Evolutionary conservation across 2,329 filamentous ascomycete genomes (phyloP), one percentile per base, ranked within the genome.

Genomic region (Penicillium sp.): DNA sequence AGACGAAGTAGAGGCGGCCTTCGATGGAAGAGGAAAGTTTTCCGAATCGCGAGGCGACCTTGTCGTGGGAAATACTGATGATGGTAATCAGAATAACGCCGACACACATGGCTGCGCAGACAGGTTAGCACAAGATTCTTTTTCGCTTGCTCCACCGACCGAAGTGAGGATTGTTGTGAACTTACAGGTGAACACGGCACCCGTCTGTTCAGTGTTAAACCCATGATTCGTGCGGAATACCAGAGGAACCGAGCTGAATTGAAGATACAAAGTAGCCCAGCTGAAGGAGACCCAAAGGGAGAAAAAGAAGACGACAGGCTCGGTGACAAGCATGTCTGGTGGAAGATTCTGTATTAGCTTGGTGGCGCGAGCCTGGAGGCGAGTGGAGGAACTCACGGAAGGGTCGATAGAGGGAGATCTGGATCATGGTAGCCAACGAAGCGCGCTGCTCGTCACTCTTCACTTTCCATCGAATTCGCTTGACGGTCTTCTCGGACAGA

Each of bases 211-310:
- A 31, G 87, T 75, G 55, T 80, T 82, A 76, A 95, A 93, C 61
- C 77, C 75, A 68, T 93, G 86, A 40, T 84, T 86, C 5, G 78
- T 81, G 19, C 77, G 67, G 72, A 94, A 95, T 21, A 96, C 86
- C 3, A 94, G 81, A 0, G 92, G 90, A 5, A 96, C 84, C 1
- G 90, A 88, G 13, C 85, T 85, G 63, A 96, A 93, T 11, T 89
- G 91, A 16, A 96, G 78, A 71, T 96, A 97, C 0, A 97, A 82
- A 0, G 96, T 83, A 0, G 89, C 91, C 92, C 92, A 97, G 18
- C 87, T 87, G 71, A 97, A 97, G 0, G 90, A 83, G 1, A 92
- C 88, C 92, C 92, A 97, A 0, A 96, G 79, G 0, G 88, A 91
- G 77, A 97, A 97, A 77, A 86, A 83, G 10, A 65, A 79, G 2